Evolutionary conservation across 1,284 basidiomycete species (phyloP).

Genomic region (Chalciporus sp.): DNA sequence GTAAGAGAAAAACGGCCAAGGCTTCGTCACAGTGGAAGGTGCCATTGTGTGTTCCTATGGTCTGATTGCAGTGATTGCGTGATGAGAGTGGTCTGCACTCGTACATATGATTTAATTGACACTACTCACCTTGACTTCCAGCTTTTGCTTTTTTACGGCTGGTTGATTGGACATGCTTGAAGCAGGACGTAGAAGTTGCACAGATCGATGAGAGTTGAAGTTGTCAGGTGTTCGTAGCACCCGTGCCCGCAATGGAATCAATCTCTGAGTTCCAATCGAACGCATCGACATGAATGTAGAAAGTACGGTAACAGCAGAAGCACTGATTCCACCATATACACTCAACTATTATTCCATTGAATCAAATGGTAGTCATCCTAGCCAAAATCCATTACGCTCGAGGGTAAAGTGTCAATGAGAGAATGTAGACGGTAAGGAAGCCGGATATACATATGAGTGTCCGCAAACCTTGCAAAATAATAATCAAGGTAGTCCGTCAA

Average conservation of each 20-base stretch:
- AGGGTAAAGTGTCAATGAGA: slow-evolving; percentile 30
- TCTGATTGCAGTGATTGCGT: slow-evolving; percentile 36
- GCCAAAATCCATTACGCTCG: slow-evolving; percentile 27
- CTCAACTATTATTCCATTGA: slow-evolving; percentile 20
- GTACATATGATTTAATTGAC: not conserved
- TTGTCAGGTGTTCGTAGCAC: not conserved
- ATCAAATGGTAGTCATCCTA: slow-evolving; percentile 12
- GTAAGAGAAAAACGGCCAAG: slow-evolving; percentile 89
- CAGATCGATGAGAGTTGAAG: slow-evolving; percentile 5
- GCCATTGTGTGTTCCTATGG: slow-evolving; percentile 93
- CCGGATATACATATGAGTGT: slow-evolving; percentile 23
- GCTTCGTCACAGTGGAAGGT: slow-evolving; percentile 98
- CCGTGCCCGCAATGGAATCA: not conserved
- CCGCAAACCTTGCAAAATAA: slow-evolving; percentile 19
- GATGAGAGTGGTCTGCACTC: slow-evolving; percentile 1
- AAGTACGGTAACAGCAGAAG: no score
- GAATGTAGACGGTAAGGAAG: slow-evolving; percentile 18
- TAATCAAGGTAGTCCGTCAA: slow-evolving; percentile 15
- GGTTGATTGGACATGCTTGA: slow-evolving; percentile 38
- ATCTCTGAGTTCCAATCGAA: not conserved
- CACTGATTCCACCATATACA: slow-evolving; percentile 15
- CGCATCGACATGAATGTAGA: not conserved
- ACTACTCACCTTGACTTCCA: slow-evolving; percentile 42
- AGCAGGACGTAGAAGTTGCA: slow-evolving; percentile 1
- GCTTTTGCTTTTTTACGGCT: slow-evolving; percentile 51